These are phyloP conservation scores for Gardenia jasminoides DNA, from an alignment of 257 asterid genomes.

Conservation along the genomic window DNA sequence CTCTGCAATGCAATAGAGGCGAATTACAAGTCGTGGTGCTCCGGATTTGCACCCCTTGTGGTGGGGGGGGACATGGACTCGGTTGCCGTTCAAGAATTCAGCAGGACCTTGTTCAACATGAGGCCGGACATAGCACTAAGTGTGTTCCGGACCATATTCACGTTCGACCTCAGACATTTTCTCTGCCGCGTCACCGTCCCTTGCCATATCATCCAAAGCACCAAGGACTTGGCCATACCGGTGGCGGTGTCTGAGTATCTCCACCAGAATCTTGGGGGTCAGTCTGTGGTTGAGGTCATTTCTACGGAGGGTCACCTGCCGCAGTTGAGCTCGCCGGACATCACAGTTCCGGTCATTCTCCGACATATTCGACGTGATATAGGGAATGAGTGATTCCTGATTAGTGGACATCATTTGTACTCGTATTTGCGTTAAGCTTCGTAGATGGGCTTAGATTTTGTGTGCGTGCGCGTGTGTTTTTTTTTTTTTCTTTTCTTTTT, in stretches of 20 bases:
- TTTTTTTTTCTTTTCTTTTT: too few species aligned
- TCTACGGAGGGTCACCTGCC: slow-evolving; percentile 77
- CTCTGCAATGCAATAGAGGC: slow-evolving; percentile 45
- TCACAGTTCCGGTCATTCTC: slow-evolving; percentile 55
- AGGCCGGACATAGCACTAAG: slow-evolving; percentile 74
- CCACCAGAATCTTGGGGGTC: slow-evolving; percentile 60
- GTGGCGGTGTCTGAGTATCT: slow-evolving; percentile 70
- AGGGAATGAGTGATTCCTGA: neutral
- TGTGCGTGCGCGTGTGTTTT: neutral
- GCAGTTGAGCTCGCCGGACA: slow-evolving; percentile 66
- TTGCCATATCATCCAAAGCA: slow-evolving; percentile 74
- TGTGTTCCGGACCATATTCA: slow-evolving; percentile 53
- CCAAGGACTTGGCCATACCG: slow-evolving; percentile 69
- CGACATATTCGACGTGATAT: slow-evolving; percentile 53
- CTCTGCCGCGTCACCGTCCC: slow-evolving; percentile 58
- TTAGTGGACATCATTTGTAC: neutral
- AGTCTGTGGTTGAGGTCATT: slow-evolving; percentile 62
- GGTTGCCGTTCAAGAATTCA: slow-evolving; percentile 70
- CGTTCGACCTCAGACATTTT: slow-evolving; percentile 41
- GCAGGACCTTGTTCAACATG: slow-evolving; percentile 71
- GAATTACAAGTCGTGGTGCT: slow-evolving; percentile 68
- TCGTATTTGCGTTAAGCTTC: neutral
- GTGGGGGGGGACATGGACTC: slow-evolving; percentile 79
- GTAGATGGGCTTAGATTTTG: neutral
- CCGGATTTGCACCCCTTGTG: slow-evolving; percentile 69